These are phyloP conservation scores for Podila clonocystis DNA, from an alignment of 192 early-diverging fungal species.

Conservation along the genomic window DNA sequence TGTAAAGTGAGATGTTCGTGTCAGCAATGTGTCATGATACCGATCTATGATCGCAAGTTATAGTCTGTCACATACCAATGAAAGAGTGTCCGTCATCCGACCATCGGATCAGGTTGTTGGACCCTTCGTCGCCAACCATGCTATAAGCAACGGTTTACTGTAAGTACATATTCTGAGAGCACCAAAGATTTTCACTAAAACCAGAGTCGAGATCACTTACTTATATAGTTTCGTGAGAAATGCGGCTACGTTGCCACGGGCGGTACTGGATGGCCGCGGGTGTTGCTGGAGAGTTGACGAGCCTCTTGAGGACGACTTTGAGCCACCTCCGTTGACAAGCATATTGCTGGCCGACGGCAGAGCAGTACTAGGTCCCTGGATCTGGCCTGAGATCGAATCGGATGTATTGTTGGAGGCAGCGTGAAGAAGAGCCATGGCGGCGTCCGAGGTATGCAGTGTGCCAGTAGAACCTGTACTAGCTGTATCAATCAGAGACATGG, in stretches of 20 bases:
- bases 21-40: not conserved
- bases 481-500: not conserved
- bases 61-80: constrained; percentile 58
- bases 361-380: not conserved
- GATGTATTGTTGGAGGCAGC: not conserved
- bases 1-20: not conserved
- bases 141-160: constrained; percentile 46
- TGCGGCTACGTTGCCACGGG: constrained; percentile 75
- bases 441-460: not conserved
- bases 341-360: not conserved
- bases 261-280: constrained; percentile 39
- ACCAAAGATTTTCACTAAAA: no score
- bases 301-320: not conserved
- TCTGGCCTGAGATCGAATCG: not conserved
- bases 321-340: not conserved
- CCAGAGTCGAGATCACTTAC: constrained; percentile 53
- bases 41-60: not conserved
- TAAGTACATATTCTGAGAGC: no score
- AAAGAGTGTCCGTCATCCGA: constrained; percentile 89
- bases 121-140: constrained; percentile 91
- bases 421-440: not conserved
- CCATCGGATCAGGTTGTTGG: constrained; percentile 92
- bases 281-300: constrained; percentile 20
- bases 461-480: not conserved
- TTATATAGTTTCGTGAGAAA: constrained; percentile 95